Evolutionary conservation across 371 early-diverging fungal genomes (phyloP).

Genomic region (Batkoa obscura): DNA sequence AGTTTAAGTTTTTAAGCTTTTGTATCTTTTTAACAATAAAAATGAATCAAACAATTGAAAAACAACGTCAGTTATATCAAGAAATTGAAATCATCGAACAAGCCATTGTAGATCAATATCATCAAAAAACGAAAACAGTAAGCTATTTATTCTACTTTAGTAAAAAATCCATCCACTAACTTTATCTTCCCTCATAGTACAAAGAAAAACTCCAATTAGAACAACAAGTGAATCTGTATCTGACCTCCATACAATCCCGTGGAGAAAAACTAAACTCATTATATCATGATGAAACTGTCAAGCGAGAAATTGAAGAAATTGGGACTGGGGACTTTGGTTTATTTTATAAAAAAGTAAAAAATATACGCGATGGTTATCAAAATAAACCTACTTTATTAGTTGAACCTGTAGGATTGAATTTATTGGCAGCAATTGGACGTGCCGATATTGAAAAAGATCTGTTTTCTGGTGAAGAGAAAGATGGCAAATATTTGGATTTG

Average conservation of each 20-base stretch:
- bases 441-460: constrained; percentile 37
- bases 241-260: constrained; percentile 49
- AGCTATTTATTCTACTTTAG: background rate
- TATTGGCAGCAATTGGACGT: constrained; percentile 19
- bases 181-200: constrained; percentile 22
- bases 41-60: constrained; percentile 15
- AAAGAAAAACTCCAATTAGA: constrained; percentile 67
- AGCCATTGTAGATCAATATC: constrained; percentile 62
- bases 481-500: constrained; percentile 77
- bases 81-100: constrained; percentile 82
- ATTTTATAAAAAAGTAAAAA: constrained; percentile 69
- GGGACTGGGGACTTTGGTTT: constrained; percentile 55
- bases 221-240: constrained; percentile 47
- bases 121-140: constrained; percentile 47
- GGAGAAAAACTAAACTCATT: constrained; percentile 34
- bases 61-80: constrained; percentile 50
- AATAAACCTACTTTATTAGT: constrained; percentile 61
- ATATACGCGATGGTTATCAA: constrained; percentile 66
- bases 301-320: constrained; percentile 55
- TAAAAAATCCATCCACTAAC: background rate
- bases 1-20: no score
- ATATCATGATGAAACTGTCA: constrained; percentile 58
- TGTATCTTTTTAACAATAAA: background rate
- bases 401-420: constrained; percentile 18
- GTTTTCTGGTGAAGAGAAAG: constrained; percentile 82